A percentile compares a stretch with the other conserved stretches of the same genome.
Conservation (phyloP, 192 early-diverging fungal genomes). For the Backusella psychrophila region DNA sequence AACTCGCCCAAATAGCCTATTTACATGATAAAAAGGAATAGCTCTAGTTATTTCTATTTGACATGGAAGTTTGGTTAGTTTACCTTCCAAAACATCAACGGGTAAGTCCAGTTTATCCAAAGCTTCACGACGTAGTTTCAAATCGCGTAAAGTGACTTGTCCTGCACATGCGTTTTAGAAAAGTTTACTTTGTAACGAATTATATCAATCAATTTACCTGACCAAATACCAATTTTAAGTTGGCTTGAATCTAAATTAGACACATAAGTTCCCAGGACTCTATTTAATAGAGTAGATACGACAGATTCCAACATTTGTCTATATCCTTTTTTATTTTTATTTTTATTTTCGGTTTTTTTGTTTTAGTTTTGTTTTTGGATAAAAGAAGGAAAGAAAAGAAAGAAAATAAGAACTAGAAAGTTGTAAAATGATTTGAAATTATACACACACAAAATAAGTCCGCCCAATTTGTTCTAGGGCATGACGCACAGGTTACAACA, state of each 20-base stretch:
- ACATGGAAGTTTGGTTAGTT: neutral
- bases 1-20: slow-evolving; percentile 80
- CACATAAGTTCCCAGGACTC: slow-evolving; percentile 79
- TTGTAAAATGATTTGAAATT: neutral
- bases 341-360: neutral
- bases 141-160: slow-evolving; percentile 80
- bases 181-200: neutral
- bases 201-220: slow-evolving; percentile 44
- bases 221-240: slow-evolving; percentile 85
- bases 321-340: neutral
- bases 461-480: neutral
- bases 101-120: slow-evolving; percentile 83
- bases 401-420: neutral
- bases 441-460: neutral
- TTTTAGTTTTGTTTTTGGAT: neutral
- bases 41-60: neutral
- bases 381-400: neutral
- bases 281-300: slow-evolving; percentile 60
- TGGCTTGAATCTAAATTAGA: slow-evolving; percentile 81
- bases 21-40: neutral
- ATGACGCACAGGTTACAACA: neutral
- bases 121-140: slow-evolving; percentile 72
- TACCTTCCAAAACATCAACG: slow-evolving; percentile 72
- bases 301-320: slow-evolving; percentile 58
- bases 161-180: slow-evolving; percentile 41